Base-by-base conservation (phyloP, 768 basidiomycete genomes). In the Suillus plorans region DNA sequence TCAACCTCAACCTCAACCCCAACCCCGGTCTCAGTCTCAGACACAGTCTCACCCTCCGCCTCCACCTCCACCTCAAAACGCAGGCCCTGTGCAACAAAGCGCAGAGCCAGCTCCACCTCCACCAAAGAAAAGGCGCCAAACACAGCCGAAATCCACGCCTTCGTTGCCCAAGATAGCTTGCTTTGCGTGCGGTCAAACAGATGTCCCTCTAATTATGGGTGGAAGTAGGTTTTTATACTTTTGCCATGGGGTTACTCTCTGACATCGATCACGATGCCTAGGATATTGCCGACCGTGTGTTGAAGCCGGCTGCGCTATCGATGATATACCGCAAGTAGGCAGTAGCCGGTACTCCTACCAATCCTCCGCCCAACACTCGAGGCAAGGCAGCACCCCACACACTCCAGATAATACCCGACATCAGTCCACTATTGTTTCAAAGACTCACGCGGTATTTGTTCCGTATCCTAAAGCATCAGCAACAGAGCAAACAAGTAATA, bases 201-300 rank as follows among this genome's bases (percentile, higher is more conserved):
- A 90, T 70, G 90, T 92, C 16, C 91, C 91, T 8, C 79, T 92
- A n/a, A 85, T 91, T 61, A 80, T 88, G 72, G 89, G 89, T 64
- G 91, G 90, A 49, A 82, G 91, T 91, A 68, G 82, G 90, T 82
- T 44, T 13, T 53, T 42, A 22, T 10, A 7, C 13, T 31, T 16
- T 45, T 42, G 36, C 25, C 20, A n/a, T 57, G 31, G 28, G 14
- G 5, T 62, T 37, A 34, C 57, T 57, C 12, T 60, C 25, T 52
- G 50, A 55, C 9, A 36, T 56, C 61, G 41, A 66, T 47, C 22
- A 10, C 53, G 42, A 39, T 56, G 34, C 14, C 4, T 61, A 91
- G 90, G 87, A 64, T 91, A 82, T 71, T 92, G 90, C 76, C 84
- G 89, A 25, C 82, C 84, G 13, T 91, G 90, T 66, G 86, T 85